These are phyloP conservation scores for Zizania palustris DNA, from an alignment of 202 grass and related monocot genomes.

Conservation along the genomic window DNA sequence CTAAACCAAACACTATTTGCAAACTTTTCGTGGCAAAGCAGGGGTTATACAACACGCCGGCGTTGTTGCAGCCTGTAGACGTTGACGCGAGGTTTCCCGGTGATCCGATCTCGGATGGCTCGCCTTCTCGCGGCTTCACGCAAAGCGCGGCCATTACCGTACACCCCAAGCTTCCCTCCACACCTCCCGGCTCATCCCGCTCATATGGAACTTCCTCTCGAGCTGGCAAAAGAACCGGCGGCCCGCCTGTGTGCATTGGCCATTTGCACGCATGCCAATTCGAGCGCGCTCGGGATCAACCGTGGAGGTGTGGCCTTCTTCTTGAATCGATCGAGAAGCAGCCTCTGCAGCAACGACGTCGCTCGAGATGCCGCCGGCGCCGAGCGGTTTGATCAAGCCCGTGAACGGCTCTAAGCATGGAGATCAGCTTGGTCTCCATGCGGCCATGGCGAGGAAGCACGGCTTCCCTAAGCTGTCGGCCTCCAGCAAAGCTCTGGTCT, in stretches of 20 bases:
- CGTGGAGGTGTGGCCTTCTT: neutral
- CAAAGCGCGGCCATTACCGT: conserved; percentile 39
- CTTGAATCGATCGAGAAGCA: neutral
- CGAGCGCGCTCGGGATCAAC: neutral
- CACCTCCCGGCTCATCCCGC: neutral
- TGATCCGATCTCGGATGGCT: conserved; percentile 22
- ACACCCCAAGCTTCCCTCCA: conserved; percentile 25
- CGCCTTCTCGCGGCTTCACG: conserved; percentile 18
- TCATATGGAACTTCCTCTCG: conserved; percentile 24
- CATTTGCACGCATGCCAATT: conserved; percentile 2
- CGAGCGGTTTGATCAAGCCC: conserved; percentile 24
- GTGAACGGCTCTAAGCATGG: conserved; percentile 5
- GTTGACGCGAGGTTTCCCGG: conserved; percentile 27
- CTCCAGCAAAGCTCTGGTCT: conserved; percentile 44
- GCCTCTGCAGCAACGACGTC: conserved; percentile 10
- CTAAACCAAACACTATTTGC: no score
- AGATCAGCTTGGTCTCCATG: neutral
- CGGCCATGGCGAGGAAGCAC: conserved; percentile 26
- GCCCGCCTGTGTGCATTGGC: neutral
- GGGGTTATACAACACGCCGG: neutral
- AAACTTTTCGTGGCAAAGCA: neutral
- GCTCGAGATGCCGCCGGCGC: neutral
- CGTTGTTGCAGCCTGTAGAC: neutral
- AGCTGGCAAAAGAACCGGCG: neutral
- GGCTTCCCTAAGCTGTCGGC: conserved; percentile 35